phyloP scores from a whole-genome alignment of 352 stramenopile genomes.

The Paralagenidium karlingii region DNA sequence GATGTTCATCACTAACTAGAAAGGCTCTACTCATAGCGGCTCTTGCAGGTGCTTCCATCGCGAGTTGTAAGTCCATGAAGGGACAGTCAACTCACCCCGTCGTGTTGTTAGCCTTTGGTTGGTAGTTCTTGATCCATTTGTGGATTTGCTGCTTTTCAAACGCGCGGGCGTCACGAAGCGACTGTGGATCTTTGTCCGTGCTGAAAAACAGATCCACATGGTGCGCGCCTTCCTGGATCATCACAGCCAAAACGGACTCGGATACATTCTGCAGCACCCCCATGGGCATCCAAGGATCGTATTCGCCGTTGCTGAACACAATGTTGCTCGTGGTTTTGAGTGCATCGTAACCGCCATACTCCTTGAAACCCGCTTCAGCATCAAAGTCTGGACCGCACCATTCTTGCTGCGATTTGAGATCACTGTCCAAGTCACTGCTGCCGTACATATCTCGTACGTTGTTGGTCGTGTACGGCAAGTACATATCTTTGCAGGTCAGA shows the following conservation, averaged over 20 bases:
- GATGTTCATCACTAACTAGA: no score
- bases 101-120: no score
- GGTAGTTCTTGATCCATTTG: constrained; percentile 40
- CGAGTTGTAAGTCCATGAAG: no score
- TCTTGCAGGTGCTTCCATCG: no score
- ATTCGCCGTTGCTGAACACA: constrained; percentile 52
- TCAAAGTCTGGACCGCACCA: constrained; percentile 10
- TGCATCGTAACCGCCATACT: constrained; percentile 38
- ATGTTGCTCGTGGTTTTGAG: constrained; percentile 36
- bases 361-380: constrained; percentile 12
- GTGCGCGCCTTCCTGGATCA: constrained; percentile 26
- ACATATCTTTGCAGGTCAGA: constrained; percentile 22
- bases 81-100: no score
- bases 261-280: constrained; percentile 24
- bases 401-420: constrained; percentile 47
- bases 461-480: constrained; percentile 27
- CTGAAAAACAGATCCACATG: constrained; percentile 48
- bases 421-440: constrained; percentile 44
- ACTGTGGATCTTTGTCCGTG: constrained; percentile 27
- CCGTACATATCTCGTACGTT: constrained; percentile 42
- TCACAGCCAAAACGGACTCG: constrained; percentile 21
- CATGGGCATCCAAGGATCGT: constrained; percentile 43
- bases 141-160: constrained; percentile 25
- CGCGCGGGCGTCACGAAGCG: constrained; percentile 16
- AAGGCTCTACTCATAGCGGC: no score